Conservation (phyloP, 2,329 filamentous ascomycete genomes). For the Colletotrichum salicis region DNA sequence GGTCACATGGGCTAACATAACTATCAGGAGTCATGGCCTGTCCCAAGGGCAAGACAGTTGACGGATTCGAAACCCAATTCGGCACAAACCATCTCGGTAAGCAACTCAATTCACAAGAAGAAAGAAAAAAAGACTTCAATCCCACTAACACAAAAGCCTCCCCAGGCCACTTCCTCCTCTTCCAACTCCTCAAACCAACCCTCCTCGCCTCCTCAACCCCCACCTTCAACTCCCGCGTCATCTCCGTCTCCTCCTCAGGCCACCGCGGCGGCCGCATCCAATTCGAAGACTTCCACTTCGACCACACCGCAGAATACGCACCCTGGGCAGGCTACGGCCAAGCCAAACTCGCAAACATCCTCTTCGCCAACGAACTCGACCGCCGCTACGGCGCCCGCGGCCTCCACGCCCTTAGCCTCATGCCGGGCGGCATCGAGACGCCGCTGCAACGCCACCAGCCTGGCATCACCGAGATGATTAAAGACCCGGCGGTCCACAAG, state of each 20-base stretch:
- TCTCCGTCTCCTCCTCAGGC: slow-evolving; percentile 55
- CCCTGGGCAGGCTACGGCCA: slow-evolving; percentile 56
- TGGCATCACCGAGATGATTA: neutral
- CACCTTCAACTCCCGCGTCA: slow-evolving; percentile 53
- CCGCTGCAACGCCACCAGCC: slow-evolving; percentile 11
- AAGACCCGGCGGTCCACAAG: slow-evolving; percentile 5
- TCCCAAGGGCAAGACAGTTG: slow-evolving; percentile 35
- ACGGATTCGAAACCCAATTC: slow-evolving; percentile 54
- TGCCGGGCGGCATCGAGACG: slow-evolving; percentile 33
- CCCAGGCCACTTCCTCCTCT: slow-evolving; percentile 59
- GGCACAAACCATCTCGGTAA: slow-evolving; percentile 61
- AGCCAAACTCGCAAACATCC: slow-evolving; percentile 62
- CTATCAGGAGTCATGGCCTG: slow-evolving; percentile 21
- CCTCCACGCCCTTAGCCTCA: slow-evolving; percentile 38
- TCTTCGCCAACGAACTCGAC: slow-evolving; percentile 62
- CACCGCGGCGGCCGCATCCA: slow-evolving; percentile 50
- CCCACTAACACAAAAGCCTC: neutral
- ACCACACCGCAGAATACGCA: slow-evolving; percentile 45
- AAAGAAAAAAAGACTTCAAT: neutral
- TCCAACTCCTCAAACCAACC: slow-evolving; percentile 30
- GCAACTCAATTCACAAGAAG: neutral
- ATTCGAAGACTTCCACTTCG: slow-evolving; percentile 41
- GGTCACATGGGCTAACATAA: neutral
- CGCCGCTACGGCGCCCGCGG: slow-evolving; percentile 52
- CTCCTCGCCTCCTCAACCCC: slow-evolving; percentile 31